Conservation (phyloP, 2,329 filamentous ascomycete species). For the Pezicula neosporulosa region DNA sequence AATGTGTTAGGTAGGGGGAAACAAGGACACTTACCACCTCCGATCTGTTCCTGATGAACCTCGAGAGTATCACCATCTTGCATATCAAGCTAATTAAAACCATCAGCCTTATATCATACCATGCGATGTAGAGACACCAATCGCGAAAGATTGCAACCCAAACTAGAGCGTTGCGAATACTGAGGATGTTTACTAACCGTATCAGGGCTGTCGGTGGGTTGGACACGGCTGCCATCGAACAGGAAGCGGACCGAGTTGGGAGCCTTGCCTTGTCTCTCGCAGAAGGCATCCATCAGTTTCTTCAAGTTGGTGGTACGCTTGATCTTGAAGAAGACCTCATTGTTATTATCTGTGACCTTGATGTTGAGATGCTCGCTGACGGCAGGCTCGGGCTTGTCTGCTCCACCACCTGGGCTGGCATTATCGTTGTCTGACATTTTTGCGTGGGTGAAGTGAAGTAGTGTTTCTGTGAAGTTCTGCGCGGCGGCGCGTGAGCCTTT, state of each 20-base stretch:
- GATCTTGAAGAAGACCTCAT: slow-evolving; percentile 99
- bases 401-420: slow-evolving; percentile 40
- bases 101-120: slow-evolving; percentile 8
- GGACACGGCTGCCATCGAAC: slow-evolving; percentile 92
- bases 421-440: slow-evolving; percentile 39
- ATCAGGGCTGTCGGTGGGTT: slow-evolving; percentile 85
- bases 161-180: background rate
- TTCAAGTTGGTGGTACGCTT: slow-evolving; percentile 94
- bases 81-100: slow-evolving; percentile 80
- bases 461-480: background rate
- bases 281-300: slow-evolving; percentile 98
- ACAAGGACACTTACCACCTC: slow-evolving; percentile 47
- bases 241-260: slow-evolving; percentile 84
- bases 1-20: too few species aligned
- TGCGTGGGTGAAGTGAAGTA: slow-evolving; percentile 1
- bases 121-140: background rate
- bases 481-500: background rate
- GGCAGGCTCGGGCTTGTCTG: slow-evolving; percentile 25
- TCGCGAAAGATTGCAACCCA: background rate
- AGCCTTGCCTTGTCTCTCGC: slow-evolving; percentile 90
- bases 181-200: slow-evolving; percentile 58
- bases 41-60: slow-evolving; percentile 97
- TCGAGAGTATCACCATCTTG: slow-evolving; percentile 92
- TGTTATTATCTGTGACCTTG: slow-evolving; percentile 99
- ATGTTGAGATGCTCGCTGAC: slow-evolving; percentile 88